Conservation (phyloP, 768 basidiomycete species). For the Tephrocybe sp. region DNA sequence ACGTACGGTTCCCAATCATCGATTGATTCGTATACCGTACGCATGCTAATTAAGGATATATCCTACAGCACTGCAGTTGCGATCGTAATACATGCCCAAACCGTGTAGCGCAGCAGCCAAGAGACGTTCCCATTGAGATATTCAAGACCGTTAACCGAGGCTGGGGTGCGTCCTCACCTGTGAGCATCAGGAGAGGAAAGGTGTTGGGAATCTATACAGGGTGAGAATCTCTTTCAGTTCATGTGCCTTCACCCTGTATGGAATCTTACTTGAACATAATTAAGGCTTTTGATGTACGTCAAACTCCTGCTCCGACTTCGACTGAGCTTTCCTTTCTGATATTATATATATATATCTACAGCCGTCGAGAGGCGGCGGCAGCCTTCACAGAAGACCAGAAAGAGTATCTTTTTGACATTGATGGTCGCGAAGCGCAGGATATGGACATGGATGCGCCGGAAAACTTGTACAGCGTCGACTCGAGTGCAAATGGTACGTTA, state of each 20-base stretch:
- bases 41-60: not conserved
- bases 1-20: conserved; percentile 30
- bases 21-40: not conserved
- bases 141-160: conserved; percentile 60
- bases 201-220: conserved; percentile 70
- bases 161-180: conserved; percentile 60
- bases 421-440: conserved; percentile 45
- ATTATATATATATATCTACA: conserved; percentile 15
- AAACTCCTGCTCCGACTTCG: not conserved
- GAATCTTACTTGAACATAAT: conserved; percentile 5
- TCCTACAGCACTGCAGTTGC: conserved; percentile 43
- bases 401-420: conserved; percentile 62
- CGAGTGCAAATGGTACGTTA: conserved; percentile 43
- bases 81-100: conserved; percentile 42
- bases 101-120: conserved; percentile 58
- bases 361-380: conserved; percentile 41
- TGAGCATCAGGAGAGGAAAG: conserved; percentile 44
- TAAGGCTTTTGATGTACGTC: conserved; percentile 46
- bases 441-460: conserved; percentile 27
- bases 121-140: conserved; percentile 57
- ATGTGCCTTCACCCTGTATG: not conserved
- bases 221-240: conserved; percentile 29
- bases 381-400: conserved; percentile 31
- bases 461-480: conserved; percentile 54
- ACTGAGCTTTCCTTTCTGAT: not conserved